Base-by-base conservation (phyloP, 805 yeast genomes). In the Wickerhamiella dianesei region DNA sequence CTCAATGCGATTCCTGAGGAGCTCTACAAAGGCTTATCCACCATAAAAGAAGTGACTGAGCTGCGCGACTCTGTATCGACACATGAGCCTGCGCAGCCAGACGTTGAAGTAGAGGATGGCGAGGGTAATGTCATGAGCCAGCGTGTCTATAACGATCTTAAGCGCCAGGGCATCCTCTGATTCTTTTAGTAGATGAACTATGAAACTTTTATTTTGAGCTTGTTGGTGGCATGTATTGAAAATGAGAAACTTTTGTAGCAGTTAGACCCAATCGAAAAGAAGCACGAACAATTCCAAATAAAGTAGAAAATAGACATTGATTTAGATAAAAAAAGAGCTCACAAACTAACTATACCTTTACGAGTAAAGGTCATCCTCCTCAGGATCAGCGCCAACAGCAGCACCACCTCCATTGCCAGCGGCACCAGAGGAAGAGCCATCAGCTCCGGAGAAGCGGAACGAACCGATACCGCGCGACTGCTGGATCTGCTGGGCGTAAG, bases 401-500 rank as follows among this genome's bases (percentile, higher is more conserved):
- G 76, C 74, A 46, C 61, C 65, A 49, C 63, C 57, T 17, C 59
- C 53, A 40, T 41, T 37, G 12, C 50, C 50, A 17, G 56, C 53
- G 19, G 61, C 53, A 3, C 59, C 65, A 41, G 53, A 57, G 12
- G 32, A 25, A 25, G 32, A 6, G 32, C 32, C 32, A 32, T 52
- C 64, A 21, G 64, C 60, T 17, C 64, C 63, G 41, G 61, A 59
- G 65, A 92, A 89, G 63, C 86, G 79, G 70, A 92, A 89, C 69
- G 82, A 84, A 54, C 89, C 75, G 63, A 84, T 95, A 44, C 98
- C 97, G 70, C 98, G 85, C 1, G 96, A 83, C 48, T 95, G 85
- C 66, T 82, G 94, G 66, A 92, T 74, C 69, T 89, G 96, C 68
- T 89, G 96, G 44, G 96, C 94, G 61, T 89, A 92, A 5, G 97